Base-by-base conservation (phyloP, 768 basidiomycete species). In the Rhizopogon vesiculosus region DNA sequence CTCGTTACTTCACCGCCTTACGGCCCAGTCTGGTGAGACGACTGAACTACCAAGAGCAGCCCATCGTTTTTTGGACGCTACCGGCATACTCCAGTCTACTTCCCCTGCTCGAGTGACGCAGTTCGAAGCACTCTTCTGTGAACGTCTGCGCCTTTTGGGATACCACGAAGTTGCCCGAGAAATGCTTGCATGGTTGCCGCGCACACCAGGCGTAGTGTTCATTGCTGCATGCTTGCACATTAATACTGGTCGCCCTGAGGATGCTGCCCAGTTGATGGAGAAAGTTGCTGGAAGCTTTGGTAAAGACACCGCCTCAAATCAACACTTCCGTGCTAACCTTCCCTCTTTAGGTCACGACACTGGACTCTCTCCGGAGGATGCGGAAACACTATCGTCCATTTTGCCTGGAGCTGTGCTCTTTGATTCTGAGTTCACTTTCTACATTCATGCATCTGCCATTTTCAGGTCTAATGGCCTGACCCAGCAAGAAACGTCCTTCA, bases 221-320 rank as follows among this genome's bases (percentile, higher is more conserved):
- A 81, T 95, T 40, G 78, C 81, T 40, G 85, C 85, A 5, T 76
- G 85, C 59, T 73, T 92, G 7, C 82, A 80, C 76, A 69, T 93
- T 44, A 77, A 82, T 59, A 70, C 82, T 33, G 85, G 88, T 5
- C 80, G 85, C 38, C 73, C 80, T 28, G 89, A 87, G 49, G 91
- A 94, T 60, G 89, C 91, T 2, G 82, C 85, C 1, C 74, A 74
- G 54, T 68, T 86, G 43, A 72, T 97, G 61, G 86, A 94, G 67
- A 86, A 83, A 61, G 70, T 93, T 18, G 87, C 86, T 25, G 85
- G 85, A 39, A 78, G 78, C 64, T 90, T 93, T 61, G 88, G 92
- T 91, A 35, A 38, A 19, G 22, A 63, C 63, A 84, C 66, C 29
- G 42, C 63, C 55, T 29, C 53, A 53, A 52, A 58, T 29, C 4